phyloP scores from a whole-genome alignment of 2,329 filamentous ascomycete genomes.

The Arthrinium puccinioides region DNA sequence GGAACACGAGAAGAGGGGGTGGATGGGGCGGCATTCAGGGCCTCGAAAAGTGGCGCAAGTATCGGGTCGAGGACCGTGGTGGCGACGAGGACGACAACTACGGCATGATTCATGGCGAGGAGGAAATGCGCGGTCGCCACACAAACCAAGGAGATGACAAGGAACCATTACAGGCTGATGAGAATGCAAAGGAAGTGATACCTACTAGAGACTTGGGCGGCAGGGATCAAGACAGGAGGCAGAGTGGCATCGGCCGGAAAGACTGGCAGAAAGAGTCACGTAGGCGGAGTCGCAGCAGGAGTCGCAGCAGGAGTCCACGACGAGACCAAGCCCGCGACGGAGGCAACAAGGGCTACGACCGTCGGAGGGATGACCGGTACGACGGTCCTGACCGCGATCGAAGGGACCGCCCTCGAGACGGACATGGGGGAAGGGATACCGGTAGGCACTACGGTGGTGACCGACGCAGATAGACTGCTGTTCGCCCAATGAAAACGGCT shows the following conservation, averaged over 20 bases:
- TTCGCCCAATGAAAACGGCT: too few relatives aligned
- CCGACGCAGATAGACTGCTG: too few relatives aligned
- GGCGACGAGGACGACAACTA: constrained; percentile 45
- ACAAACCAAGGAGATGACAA: constrained; percentile 27
- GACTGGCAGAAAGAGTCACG: constrained; percentile 21
- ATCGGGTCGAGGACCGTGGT: constrained; percentile 51
- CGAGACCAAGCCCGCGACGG: constrained; percentile 7
- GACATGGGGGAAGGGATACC: too few relatives aligned
- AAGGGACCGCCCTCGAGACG: constrained; percentile 13
- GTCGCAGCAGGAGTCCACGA: constrained; percentile 16
- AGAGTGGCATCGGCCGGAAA: constrained; percentile 3
- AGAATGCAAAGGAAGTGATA: constrained; percentile 16
- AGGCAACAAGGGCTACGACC: constrained; percentile 5
- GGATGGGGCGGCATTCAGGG: constrained; percentile 88
- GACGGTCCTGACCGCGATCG: constrained; percentile 14
- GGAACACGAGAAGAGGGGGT: constrained; percentile 50
- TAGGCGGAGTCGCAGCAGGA: constrained; percentile 23
- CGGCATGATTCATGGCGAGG: constrained; percentile 74
- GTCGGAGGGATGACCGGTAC: constrained; percentile 12
- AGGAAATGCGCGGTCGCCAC: constrained; percentile 52
- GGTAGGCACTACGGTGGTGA: too few relatives aligned
- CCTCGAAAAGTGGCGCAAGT: constrained; percentile 86
- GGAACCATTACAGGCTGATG: too few relatives aligned
- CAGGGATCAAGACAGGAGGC: too few relatives aligned
- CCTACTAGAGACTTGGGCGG: too few relatives aligned